Base-by-base conservation (phyloP, 306 rosid species). In the Rubus parviflorus region DNA sequence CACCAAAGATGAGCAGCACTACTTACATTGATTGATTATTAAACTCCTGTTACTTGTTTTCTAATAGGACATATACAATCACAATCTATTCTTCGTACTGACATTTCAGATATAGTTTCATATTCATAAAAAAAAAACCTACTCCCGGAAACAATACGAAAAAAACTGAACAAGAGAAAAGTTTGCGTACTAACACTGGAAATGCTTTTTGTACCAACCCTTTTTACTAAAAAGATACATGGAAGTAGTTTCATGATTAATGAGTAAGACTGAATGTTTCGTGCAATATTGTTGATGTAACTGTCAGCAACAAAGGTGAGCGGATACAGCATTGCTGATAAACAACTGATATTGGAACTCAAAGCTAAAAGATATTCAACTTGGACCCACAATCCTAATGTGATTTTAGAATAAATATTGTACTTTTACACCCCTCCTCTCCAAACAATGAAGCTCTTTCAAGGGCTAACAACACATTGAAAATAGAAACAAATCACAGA, bases 381-480 rank as follows among this genome's bases (percentile, higher is more conserved):
- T 35, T 20, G 20, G 38, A 53, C 6, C 16, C 10, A 61, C 13
- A 48, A 41, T 48, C 54, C 23, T 16, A 65, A 16, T 8, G 67
- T 66, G 65, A 72, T 17, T 25, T 47, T n/a, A 49, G 2, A 72
- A 57, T 40, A 52, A 41, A 16, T 25, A 60, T 11, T 63, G 61
- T 35, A 60, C 68, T 35, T 25, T 45, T 45, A 67, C 22, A 2
- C 41, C 30, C 22, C 46, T 69, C 66, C 30, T 52, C 48, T 5
- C 25, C 3, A 62, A 56, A 46, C 35, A 77, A 71, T 3, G 58
- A 57, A 47, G 72, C 38, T 17, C 38, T 80, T 57, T 12, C 19
- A 2, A 30, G 16, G 41, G 60, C 60, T 64, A 78, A 49, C 23
- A 72, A 41, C 63, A 82, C 69, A 78, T 11, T 41, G 41, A 76